Conservation (phyloP, 1,284 basidiomycete species). For the Bondarzewia mesenterica region DNA sequence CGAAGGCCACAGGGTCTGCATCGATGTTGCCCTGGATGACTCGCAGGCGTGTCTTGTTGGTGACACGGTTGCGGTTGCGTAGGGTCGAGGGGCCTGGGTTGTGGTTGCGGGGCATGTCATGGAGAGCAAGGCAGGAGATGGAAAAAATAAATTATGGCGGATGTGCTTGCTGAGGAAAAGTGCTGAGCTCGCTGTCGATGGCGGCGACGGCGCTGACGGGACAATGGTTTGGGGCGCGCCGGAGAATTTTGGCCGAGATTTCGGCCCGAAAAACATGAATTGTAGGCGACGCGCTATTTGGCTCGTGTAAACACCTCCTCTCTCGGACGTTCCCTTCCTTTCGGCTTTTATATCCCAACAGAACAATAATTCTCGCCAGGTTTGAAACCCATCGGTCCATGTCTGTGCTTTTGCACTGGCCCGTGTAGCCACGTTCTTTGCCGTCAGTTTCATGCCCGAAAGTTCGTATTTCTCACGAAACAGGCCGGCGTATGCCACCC, state of each 20-base stretch:
- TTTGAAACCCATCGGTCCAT: no score
- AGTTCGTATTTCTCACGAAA: no score
- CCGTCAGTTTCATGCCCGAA: no score
- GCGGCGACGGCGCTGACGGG: constrained; percentile 16
- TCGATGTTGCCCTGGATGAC: constrained; percentile 76
- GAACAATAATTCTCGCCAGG: not conserved
- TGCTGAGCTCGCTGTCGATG: constrained; percentile 11
- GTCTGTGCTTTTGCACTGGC: no score
- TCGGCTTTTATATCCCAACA: not conserved
- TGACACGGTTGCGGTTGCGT: constrained; percentile 80
- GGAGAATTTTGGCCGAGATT: constrained; percentile 12
- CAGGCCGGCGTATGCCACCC: no score
- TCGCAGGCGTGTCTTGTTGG: constrained; percentile 84
- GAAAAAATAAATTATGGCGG: constrained; percentile 15
- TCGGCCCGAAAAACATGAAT: constrained; percentile 12
- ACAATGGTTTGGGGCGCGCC: constrained; percentile 13
- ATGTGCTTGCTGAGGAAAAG: constrained; percentile 5
- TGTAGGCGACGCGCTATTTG: constrained; percentile 5
- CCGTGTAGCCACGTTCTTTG: no score
- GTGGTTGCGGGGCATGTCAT: constrained; percentile 77
- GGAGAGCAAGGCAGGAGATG: constrained; percentile 28
- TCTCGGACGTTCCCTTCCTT: not conserved
- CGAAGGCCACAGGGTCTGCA: constrained; percentile 70
- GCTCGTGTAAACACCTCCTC: constrained; percentile 3
- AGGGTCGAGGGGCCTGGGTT: constrained; percentile 66